Conservation (phyloP, 1,284 basidiomycete genomes). For the Irpex sp. region DNA sequence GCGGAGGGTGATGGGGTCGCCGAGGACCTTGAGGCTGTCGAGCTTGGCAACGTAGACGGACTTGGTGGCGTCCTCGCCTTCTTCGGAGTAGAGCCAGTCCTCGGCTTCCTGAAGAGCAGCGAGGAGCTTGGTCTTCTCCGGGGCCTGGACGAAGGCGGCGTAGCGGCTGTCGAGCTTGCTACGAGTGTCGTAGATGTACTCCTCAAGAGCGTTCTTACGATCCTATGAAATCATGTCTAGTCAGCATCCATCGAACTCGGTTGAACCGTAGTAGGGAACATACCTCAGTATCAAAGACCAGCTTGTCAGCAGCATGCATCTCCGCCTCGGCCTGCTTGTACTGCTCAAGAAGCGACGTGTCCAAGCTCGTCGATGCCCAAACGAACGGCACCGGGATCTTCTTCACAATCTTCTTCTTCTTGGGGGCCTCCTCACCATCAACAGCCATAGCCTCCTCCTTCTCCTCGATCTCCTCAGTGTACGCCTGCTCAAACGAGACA, state of each 20-base stretch:
- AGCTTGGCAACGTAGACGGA: conserved; percentile 83
- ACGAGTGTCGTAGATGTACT: conserved; percentile 94
- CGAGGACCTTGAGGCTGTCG: conserved; percentile 76
- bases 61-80: conserved; percentile 93
- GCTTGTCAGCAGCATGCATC: conserved; percentile 89
- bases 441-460: conserved; percentile 75
- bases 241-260: not conserved
- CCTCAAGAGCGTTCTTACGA: conserved; percentile 95
- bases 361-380: conserved; percentile 59
- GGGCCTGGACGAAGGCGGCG: conserved; percentile 55
- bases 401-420: conserved; percentile 80
- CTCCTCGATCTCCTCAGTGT: conserved; percentile 82
- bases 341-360: conserved; percentile 58
- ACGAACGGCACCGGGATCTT: conserved; percentile 81
- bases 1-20: conserved; percentile 81
- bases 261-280: conserved; percentile 19
- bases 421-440: conserved; percentile 60
- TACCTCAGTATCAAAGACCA: conserved; percentile 93
- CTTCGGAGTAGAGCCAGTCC: conserved; percentile 94
- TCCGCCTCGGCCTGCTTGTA: conserved; percentile 78
- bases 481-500: conserved; percentile 81
- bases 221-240: conserved; percentile 46
- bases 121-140: conserved; percentile 77
- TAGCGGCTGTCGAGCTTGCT: conserved; percentile 88
- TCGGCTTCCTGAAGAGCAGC: conserved; percentile 72